Percentiles rank a stretch among this genome's conserved stretches.
phyloP scores from a whole-genome alignment of 352 stramenopile species.

The Phytophthora lateralis region DNA sequence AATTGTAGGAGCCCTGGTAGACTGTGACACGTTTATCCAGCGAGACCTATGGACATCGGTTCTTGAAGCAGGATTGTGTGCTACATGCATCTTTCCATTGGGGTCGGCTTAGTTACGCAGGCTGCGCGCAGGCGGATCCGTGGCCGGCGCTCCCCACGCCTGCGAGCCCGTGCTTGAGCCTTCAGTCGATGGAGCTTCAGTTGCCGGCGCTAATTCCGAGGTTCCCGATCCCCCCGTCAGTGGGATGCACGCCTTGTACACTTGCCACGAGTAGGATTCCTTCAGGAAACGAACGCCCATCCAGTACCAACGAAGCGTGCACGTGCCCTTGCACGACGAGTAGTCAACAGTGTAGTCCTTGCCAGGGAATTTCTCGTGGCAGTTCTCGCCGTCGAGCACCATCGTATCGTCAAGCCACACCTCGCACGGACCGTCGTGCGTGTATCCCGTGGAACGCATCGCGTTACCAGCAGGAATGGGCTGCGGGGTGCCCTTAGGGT shows the following conservation, averaged over 20 bases:
- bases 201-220: too few relatives aligned
- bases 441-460: constrained; percentile 9
- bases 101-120: too few relatives aligned
- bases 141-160: too few relatives aligned
- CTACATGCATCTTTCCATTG: too few relatives aligned
- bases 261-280: background rate
- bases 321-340: constrained; percentile 5
- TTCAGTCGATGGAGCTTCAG: too few relatives aligned
- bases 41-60: too few relatives aligned
- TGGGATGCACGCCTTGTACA: background rate
- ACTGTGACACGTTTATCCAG: too few relatives aligned
- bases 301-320: constrained; percentile 7
- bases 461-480: background rate
- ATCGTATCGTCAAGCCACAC: constrained; percentile 14
- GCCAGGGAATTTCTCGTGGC: constrained; percentile 25
- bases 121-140: too few relatives aligned
- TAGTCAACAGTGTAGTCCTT: constrained; percentile 13
- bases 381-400: constrained; percentile 24
- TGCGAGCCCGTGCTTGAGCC: too few relatives aligned
- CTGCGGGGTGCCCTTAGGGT: constrained; percentile 5
- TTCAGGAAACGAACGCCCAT: background rate
- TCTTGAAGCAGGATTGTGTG: too few relatives aligned
- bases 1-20: too few relatives aligned
- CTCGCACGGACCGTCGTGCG: constrained; percentile 6
- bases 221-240: background rate